Conservation (phyloP, 331 rosid genomes). For the Cydonia oblonga region DNA sequence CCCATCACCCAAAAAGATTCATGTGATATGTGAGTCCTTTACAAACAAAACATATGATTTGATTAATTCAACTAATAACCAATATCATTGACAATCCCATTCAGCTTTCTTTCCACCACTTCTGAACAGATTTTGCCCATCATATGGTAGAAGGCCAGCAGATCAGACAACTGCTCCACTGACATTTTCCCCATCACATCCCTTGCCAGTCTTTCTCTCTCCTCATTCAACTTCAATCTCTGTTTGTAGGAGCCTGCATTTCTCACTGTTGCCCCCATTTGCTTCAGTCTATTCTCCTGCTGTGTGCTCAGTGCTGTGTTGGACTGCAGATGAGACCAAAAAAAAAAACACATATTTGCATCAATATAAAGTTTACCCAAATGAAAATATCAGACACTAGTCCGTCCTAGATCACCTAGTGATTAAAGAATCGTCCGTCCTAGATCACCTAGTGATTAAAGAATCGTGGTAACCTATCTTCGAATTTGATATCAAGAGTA, state of each 20-base stretch:
- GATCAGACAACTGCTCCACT: slow-evolving; percentile 60
- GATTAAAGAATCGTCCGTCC: too few species aligned
- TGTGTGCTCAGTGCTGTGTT: slow-evolving; percentile 68
- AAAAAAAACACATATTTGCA: too few species aligned
- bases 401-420: not conserved
- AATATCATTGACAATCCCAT: slow-evolving; percentile 13
- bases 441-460: not conserved
- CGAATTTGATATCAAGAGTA: not conserved
- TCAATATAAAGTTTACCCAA: not conserved
- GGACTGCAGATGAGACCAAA: slow-evolving; percentile 33
- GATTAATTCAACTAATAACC: not conserved
- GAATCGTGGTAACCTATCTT: too few species aligned
- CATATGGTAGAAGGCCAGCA: slow-evolving; percentile 65
- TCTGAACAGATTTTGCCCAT: slow-evolving; percentile 75
- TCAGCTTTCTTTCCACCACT: slow-evolving; percentile 49
- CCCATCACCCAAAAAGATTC: not conserved
- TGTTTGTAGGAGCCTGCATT: slow-evolving; percentile 60
- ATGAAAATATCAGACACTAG: not conserved
- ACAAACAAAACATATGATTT: not conserved
- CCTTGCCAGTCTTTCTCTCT: slow-evolving; percentile 44
- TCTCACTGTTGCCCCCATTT: slow-evolving; percentile 96
- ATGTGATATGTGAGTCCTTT: not conserved
- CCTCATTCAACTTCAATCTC: slow-evolving; percentile 50
- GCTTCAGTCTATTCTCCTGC: slow-evolving; percentile 75
- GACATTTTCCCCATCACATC: slow-evolving; percentile 73